Percentiles rank a stretch among this genome's conserved stretches.
Conservation (phyloP, 1,284 basidiomycete genomes). For the Takashimella koratensis region DNA sequence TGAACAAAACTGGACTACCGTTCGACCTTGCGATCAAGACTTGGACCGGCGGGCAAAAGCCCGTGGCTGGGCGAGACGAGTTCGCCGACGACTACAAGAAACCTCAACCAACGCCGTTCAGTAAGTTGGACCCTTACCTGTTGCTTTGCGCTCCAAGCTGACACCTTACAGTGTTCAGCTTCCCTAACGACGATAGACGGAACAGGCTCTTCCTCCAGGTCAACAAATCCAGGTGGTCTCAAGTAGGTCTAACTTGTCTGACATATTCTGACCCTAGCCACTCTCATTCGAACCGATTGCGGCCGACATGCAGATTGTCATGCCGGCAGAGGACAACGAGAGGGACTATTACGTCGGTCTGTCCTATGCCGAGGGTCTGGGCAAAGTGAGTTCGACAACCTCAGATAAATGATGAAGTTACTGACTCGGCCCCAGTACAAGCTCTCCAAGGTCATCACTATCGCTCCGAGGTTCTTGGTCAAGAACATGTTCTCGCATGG, state of each 20-base stretch:
- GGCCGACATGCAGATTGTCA: conserved; percentile 79
- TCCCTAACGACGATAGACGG: conserved; percentile 68
- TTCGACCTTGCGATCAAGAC: conserved; percentile 74
- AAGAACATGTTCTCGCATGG: conserved; percentile 71
- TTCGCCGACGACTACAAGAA: conserved; percentile 53
- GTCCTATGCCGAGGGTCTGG: conserved; percentile 88
- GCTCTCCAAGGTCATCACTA: conserved; percentile 87
- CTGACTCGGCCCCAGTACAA: conserved; percentile 62
- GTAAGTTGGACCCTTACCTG: conserved; percentile 59
- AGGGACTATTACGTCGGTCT: conserved; percentile 83
- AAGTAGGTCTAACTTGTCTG: conserved; percentile 45
- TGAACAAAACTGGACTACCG: conserved; percentile 90
- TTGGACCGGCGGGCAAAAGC: conserved; percentile 67
- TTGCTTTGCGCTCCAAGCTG: conserved; percentile 1
- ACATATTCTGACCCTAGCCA: conserved; percentile 50
- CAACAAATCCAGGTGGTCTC: conserved; percentile 85
- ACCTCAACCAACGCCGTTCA: conserved; percentile 64
- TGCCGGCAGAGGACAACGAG: conserved; percentile 63
- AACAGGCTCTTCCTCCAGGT: conserved; percentile 82
- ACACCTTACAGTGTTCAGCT: conserved; percentile 70
- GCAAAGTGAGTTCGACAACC: conserved; percentile 56
- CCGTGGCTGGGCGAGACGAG: conserved; percentile 74
- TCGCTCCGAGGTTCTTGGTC: conserved; percentile 86
- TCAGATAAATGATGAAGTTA: background rate
- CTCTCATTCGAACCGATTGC: conserved; percentile 86